Percentiles rank a stretch among this genome's conserved stretches.
Conservation (phyloP, 1,284 basidiomycete genomes). For the Ceratobasidium sp. region DNA sequence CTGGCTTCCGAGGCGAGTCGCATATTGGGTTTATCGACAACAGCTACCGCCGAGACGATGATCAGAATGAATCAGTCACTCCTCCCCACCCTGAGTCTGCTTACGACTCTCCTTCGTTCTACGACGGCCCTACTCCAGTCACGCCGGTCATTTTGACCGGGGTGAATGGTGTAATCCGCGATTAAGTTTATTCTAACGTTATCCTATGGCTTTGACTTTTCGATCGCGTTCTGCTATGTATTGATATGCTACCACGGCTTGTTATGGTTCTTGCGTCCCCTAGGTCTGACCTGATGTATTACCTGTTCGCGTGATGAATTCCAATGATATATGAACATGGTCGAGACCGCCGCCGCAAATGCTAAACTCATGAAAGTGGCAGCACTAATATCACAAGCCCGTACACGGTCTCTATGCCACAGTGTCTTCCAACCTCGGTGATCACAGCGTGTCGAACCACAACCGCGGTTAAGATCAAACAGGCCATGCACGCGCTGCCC, state of each 20-base stretch:
- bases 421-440: constrained; percentile 46
- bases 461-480: constrained; percentile 30
- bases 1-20: too few species aligned
- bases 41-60: too few species aligned
- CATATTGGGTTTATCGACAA: too few species aligned
- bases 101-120: too few species aligned
- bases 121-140: too few species aligned
- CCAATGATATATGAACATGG: background rate
- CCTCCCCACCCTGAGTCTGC: too few species aligned
- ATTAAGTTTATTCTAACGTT: background rate
- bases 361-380: too few species aligned
- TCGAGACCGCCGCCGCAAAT: too few species aligned
- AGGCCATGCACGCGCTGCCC: constrained; percentile 32
- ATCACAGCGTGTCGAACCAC: constrained; percentile 36
- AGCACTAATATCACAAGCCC: background rate
- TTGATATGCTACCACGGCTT: too few species aligned
- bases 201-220: background rate
- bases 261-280: background rate
- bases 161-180: background rate
- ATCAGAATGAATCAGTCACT: too few species aligned
- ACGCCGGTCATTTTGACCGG: background rate
- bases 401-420: background rate
- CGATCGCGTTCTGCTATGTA: background rate
- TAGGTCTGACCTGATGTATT: background rate
- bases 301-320: constrained; percentile 4